Evolutionary conservation across 257 asterid genomes (phyloP), one percentile per base, ranked within the genome.

Genomic region (Penstemon newberryi): DNA sequence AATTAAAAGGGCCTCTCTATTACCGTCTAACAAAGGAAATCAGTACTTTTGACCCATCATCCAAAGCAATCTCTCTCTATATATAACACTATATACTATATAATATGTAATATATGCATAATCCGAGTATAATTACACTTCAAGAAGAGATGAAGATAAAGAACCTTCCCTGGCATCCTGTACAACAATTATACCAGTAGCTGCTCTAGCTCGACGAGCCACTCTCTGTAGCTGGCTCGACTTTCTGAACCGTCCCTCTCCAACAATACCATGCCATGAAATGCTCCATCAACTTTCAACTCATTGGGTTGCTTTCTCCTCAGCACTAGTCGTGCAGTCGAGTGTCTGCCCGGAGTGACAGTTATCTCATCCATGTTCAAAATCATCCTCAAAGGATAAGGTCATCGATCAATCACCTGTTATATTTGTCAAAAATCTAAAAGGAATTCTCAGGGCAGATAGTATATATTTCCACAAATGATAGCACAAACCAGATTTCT

Each of bases 401-500:
- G 49, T 63, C 78, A 65, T 64, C 66, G 60, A 66, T 63, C 64
- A 67, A 15, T 25, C 33, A 67, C 74, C 66, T 45, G 69, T 73
- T 57, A 19, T 74, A 75, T 69, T 80, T 53, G 36, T 71, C 82
- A 52, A 65, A 25, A 76, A 77, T 71, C 75, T 73, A 71, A 61
- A 82, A 25, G 58, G 78, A 77, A 66, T 75, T 85, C 73, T 70
- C 67, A 50, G 67, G 79, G 79, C 68, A 61, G 69, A 68, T 71
- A 76, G 33, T 25, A 65, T 51, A 63, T 12, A 67, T 42, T 51
- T 78, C 74, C 79, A 60, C 88, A 75, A 77, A 78, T 56, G 78
- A 77, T 80, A 80, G 75, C 85, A 78, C 80, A 71, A 70, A 85
- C 86, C 83, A 83, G 85, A 79, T 83, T 79, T 84, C 81, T 80